Base-by-base conservation (phyloP, 179 eudicot species). In the Spergularia azorica region DNA sequence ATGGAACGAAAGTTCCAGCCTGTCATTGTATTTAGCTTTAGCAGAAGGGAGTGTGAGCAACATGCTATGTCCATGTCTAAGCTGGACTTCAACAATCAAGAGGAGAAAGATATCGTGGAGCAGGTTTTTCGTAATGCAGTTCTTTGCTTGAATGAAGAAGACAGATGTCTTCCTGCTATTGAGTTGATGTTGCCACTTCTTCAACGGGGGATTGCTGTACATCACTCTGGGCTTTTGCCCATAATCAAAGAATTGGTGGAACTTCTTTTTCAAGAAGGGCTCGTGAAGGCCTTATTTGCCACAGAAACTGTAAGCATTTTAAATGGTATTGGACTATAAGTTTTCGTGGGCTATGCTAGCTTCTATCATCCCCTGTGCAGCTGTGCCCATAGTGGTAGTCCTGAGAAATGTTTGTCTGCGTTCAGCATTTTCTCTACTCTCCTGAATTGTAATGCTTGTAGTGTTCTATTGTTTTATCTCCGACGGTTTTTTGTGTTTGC, bases 1-100 rank as follows among this genome's bases (percentile, higher is more conserved):
- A 94, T 96, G 99, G 98, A 94, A 77, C 90, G 98, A 57, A 94
- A 94, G 86, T 96, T 96, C 82, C 98, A 96, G 79, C 99, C 99
- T 13, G 99, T 94, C 36, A 96, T 96, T 82, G 95, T 93, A 61
- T 96, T 96, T 77, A 96, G 99, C 86, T 96, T 96, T 78, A 91
- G 97, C 85, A 88, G 99, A 88, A 90, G 98, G 84, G 99, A 96
- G 84, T 96, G 99, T 73, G 99, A 96, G 79, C 97, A 96, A 79
- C 98, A 96, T 86, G 99, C 98, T 20, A 94, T 96, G 99, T 89
- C 96, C 56, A 90, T 96, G 99, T 81, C 96, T 64, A 96, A 96
- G 83, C 97, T 94, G 69, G 98, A 96, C 82, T 96, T 96, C 63
- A 96, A 94, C 81, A 85, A 89, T 48, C 79, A 82, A 74, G 96